phyloP scores from a whole-genome alignment of 352 stramenopile species.

The Phytophthora megakarya region DNA sequence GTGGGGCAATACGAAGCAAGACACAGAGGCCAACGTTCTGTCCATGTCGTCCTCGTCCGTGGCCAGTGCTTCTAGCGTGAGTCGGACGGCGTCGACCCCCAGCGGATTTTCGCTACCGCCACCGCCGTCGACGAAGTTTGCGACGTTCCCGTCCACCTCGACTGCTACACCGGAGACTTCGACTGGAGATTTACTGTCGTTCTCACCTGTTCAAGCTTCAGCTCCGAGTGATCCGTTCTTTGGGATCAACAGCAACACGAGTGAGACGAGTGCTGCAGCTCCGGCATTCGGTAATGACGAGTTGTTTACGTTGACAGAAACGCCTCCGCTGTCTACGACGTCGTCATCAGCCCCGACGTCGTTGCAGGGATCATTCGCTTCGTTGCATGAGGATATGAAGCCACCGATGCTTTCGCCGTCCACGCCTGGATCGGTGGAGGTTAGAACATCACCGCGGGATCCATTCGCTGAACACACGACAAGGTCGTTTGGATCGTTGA shows the following conservation, averaged over 20 bases:
- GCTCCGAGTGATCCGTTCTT: slow-evolving; percentile 40
- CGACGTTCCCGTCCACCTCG: slow-evolving; percentile 18
- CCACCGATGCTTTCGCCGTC: slow-evolving; percentile 6
- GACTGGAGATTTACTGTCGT: slow-evolving; percentile 59
- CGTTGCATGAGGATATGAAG: slow-evolving; percentile 29
- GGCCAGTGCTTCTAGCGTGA: background rate
- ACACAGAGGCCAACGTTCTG: slow-evolving; percentile 6
- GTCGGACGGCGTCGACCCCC: slow-evolving; percentile 16
- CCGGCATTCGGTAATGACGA: slow-evolving; percentile 40
- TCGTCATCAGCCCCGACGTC: slow-evolving; percentile 36
- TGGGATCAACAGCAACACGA: slow-evolving; percentile 29
- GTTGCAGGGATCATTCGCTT: slow-evolving; percentile 41
- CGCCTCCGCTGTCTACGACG: slow-evolving; percentile 10
- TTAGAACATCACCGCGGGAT: slow-evolving; percentile 8
- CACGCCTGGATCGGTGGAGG: slow-evolving; percentile 1
- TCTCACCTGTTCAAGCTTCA: slow-evolving; percentile 51
- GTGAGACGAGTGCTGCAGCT: slow-evolving; percentile 4
- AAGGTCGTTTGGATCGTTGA: slow-evolving; percentile 34
- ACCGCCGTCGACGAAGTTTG: slow-evolving; percentile 21
- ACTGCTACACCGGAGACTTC: slow-evolving; percentile 16
- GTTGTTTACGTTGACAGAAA: slow-evolving; percentile 31
- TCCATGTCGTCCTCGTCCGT: slow-evolving; percentile 13
- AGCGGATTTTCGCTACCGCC: slow-evolving; percentile 26
- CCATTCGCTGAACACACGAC: slow-evolving; percentile 29
- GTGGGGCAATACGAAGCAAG: slow-evolving; percentile 27